Percentiles rank a stretch among this genome's conserved stretches.
phyloP scores from a whole-genome alignment of 176 grass and related monocot genomes.

The Bothriochloa decipiens region DNA sequence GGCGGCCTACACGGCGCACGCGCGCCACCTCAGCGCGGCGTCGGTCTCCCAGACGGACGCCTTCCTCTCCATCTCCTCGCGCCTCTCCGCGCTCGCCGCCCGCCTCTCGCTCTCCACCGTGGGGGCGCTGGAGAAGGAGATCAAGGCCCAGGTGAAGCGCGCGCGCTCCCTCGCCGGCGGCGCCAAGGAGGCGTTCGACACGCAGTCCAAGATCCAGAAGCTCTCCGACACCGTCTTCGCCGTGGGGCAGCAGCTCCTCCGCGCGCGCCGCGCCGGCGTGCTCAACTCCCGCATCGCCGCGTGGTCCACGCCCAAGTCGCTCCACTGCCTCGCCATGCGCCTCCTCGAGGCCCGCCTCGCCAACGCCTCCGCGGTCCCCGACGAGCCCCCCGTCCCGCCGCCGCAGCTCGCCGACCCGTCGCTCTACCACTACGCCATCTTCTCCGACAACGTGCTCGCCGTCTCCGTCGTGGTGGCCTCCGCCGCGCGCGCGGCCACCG shows the following conservation, averaged over 20 bases:
- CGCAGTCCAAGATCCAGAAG: conserved; percentile 91
- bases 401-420: conserved; percentile 51
- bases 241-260: conserved; percentile 79
- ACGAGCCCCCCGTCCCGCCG: not conserved
- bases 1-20: conserved; percentile 69
- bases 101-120: conserved; percentile 55
- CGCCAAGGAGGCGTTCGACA: conserved; percentile 89
- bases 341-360: conserved; percentile 73
- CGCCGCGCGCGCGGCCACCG: conserved; percentile 60
- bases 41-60: conserved; percentile 54
- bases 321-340: conserved; percentile 94
- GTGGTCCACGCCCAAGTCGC: conserved; percentile 85
- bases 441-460: conserved; percentile 84
- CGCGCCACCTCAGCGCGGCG: conserved; percentile 64
- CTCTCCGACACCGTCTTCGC: conserved; percentile 88
- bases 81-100: conserved; percentile 69
- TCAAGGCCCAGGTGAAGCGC: conserved; percentile 69
- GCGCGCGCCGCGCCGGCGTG: conserved; percentile 58
- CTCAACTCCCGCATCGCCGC: conserved; percentile 79
- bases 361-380: conserved; percentile 55
- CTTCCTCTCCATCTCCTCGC: conserved; percentile 65
- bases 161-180: conserved; percentile 73
- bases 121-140: conserved; percentile 57
- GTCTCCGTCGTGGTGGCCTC: conserved; percentile 85
- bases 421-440: conserved; percentile 81